These are phyloP conservation scores for Umbelopsis vinacea DNA, from an alignment of 192 early-diverging fungal species.

Conservation along the genomic window DNA sequence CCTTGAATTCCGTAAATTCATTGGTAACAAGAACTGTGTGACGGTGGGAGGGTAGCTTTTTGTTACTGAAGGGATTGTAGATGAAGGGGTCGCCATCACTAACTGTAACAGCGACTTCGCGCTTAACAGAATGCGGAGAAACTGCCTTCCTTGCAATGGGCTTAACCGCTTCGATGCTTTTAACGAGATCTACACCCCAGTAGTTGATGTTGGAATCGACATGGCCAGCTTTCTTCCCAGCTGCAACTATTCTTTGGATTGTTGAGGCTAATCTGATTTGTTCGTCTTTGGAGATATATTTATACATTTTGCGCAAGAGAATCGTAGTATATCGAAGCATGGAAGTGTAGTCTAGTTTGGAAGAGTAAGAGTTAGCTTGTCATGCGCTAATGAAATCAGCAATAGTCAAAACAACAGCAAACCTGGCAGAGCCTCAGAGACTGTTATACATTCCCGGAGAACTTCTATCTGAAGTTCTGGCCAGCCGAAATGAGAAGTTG, in stretches of 20 bases:
- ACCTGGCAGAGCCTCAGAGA: conserved; percentile 73
- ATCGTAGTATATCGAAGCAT: conserved; percentile 68
- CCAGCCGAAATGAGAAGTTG: conserved; percentile 66
- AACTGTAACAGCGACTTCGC: conserved; percentile 36
- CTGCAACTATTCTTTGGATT: conserved; percentile 57
- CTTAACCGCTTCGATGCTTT: conserved; percentile 54
- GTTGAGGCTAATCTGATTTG: conserved; percentile 63
- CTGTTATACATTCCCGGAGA: conserved; percentile 72
- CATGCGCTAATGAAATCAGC: neutral
- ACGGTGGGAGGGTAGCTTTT: conserved; percentile 35
- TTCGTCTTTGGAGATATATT: conserved; percentile 65
- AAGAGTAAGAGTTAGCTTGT: conserved; percentile 3
- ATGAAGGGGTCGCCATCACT: conserved; percentile 71
- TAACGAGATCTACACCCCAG: conserved; percentile 62
- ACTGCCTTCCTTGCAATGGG: conserved; percentile 61
- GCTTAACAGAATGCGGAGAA: conserved; percentile 54
- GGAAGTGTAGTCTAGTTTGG: conserved; percentile 57
- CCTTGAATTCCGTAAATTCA: conserved; percentile 71
- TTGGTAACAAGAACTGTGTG: conserved; percentile 63
- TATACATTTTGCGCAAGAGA: conserved; percentile 66
- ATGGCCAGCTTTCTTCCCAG: conserved; percentile 55
- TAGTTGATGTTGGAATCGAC: conserved; percentile 54
- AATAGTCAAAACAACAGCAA: neutral
- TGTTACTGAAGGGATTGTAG: conserved; percentile 78
- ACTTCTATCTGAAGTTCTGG: conserved; percentile 78